phyloP scores from a whole-genome alignment of 140 eudicot species.

The Anethum foeniculum region DNA sequence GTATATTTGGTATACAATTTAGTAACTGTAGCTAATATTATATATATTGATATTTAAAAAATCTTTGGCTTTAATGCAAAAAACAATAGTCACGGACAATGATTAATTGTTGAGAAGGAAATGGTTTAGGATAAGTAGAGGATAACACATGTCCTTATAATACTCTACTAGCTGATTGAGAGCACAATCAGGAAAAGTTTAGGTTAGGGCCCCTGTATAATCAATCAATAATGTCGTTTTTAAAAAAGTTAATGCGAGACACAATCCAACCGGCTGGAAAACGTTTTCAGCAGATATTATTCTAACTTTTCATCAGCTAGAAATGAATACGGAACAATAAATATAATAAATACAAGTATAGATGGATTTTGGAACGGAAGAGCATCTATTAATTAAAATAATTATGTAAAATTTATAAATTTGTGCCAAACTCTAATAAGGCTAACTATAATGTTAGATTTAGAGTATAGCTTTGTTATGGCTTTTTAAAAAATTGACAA shows the following conservation, averaged over 20 bases:
- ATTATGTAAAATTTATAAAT: too few species aligned
- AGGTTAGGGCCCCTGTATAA: background rate
- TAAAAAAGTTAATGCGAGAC: background rate
- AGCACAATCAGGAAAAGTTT: background rate
- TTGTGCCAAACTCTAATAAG: too few species aligned
- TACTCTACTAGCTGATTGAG: background rate
- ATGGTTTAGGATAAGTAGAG: background rate
- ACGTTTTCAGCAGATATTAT: background rate
- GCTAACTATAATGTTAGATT: too few species aligned
- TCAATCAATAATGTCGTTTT: background rate
- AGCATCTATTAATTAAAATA: too few species aligned
- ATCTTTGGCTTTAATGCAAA: background rate
- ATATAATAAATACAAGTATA: too few species aligned
- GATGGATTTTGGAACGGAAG: too few species aligned
- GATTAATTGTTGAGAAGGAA: background rate
- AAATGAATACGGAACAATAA: too few species aligned
- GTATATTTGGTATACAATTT: background rate
- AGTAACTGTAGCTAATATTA: too few species aligned
- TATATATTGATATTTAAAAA: background rate
- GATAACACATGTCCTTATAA: background rate
- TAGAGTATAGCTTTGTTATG: too few species aligned
- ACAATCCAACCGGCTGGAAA: background rate
- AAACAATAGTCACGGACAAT: background rate
- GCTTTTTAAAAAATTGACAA: too few species aligned
- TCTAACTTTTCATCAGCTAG: too few species aligned